Conservation (phyloP, 441 rosid genomes). For the Euphorbia corollata region DNA sequence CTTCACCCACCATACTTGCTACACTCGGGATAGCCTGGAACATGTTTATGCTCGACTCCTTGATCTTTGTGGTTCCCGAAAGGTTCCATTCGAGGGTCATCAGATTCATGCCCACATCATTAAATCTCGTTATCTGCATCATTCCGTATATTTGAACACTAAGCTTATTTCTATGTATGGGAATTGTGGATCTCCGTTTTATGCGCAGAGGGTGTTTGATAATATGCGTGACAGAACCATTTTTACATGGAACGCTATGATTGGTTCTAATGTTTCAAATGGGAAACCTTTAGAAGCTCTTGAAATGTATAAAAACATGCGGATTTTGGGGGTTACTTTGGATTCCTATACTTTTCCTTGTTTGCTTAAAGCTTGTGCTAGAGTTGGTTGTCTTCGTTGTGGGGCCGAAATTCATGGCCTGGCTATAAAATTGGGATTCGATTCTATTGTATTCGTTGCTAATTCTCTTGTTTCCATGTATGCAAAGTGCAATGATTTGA, state of each 20-base stretch:
- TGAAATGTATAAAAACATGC: conserved; percentile 41
- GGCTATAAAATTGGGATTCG: conserved; percentile 43
- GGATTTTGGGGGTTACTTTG: conserved; percentile 36
- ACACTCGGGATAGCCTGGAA: conserved; percentile 16
- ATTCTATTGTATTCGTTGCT: conserved; percentile 36
- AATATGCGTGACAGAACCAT: conserved; percentile 48
- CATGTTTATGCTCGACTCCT: conserved; percentile 46
- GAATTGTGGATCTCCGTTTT: conserved; percentile 42
- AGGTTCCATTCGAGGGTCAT: conserved; percentile 42
- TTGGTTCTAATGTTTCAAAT: conserved; percentile 56
- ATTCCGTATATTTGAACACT: conserved; percentile 40
- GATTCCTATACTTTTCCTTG: conserved; percentile 56
- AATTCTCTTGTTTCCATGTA: conserved; percentile 77
- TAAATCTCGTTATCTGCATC: conserved; percentile 23
- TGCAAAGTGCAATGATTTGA: conserved; percentile 57
- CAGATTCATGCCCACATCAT: conserved; percentile 58
- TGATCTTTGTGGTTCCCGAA: conserved; percentile 45
- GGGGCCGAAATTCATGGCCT: conserved; percentile 65
- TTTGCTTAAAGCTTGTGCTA: conserved; percentile 54
- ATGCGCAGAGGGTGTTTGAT: conserved; percentile 62
- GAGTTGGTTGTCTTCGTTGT: conserved; percentile 29
- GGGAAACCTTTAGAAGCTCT: conserved; percentile 42
- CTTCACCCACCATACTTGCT: background rate
- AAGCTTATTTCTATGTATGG: conserved; percentile 70
- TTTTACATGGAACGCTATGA: conserved; percentile 74